Base-by-base conservation (phyloP, 2,329 filamentous ascomycete species). In the Graphium sp. region DNA sequence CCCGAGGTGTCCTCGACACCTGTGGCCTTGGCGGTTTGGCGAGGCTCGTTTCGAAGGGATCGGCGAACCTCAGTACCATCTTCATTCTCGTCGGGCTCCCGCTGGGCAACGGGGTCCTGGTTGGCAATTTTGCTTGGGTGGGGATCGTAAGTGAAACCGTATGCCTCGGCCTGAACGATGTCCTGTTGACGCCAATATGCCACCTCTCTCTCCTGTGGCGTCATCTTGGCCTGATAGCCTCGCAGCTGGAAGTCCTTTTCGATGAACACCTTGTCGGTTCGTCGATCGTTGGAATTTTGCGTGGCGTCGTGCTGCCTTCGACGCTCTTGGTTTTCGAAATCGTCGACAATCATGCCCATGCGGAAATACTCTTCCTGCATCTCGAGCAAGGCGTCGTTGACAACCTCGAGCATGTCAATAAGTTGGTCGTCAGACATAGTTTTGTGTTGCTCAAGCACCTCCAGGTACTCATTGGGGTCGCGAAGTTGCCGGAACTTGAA, bases 101-200 rank as follows among this genome's bases (percentile, higher is more conserved):
- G 50, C 37, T 74, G 67, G 7, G 55, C 58, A 20, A 64, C 50
- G 1, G 67, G 66, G 34, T 74, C 66, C 41, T 76, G 72, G 20
- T 55, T 54, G 13, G 68, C 67, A 33, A 73, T 55, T 45, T 66
- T 66, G 34, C 58, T 59, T 3, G 61, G 58, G 29, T 68, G 62
- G 7, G 62, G 55, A 37, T 74, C 68, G 37, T 73, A 69, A 34
- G 71, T 63, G 38, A 74, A 73, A 11, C 63, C 61, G 39, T 74
- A 75, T 2, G 60, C 56, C 34, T 63, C 56, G 6, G 70, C 67
- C 58, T 68, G 65, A 35, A 71, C 53, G 31, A 55, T 55, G 46
- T 74, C 67, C 41, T 75, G 62, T 30, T 55, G 43, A 31, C 64
- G 60, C 5, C 58, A 52, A 24, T 64, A 55, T 15, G 55, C 49